These are phyloP conservation scores for Colletotrichum horii DNA, from an alignment of 2,329 filamentous ascomycete genomes.

Conservation along the genomic window DNA sequence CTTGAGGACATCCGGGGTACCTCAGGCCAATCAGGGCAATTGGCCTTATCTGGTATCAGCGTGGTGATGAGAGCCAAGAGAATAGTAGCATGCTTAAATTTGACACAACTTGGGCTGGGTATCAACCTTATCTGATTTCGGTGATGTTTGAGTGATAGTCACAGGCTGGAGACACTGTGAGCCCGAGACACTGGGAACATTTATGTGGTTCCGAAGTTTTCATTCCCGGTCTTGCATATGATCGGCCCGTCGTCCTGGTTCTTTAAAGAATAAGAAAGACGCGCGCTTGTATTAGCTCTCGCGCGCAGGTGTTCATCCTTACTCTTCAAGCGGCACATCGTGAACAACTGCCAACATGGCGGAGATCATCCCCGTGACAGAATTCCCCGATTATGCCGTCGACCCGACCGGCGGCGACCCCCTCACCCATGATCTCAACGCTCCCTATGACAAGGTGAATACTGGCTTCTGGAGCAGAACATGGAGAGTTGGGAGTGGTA, in stretches of 20 bases:
- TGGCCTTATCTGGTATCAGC: neutral
- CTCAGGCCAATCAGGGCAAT: neutral
- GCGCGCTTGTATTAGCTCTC: neutral
- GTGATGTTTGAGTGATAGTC: neutral
- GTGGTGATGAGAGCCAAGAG: conserved; percentile 3
- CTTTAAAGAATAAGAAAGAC: neutral
- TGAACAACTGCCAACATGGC: conserved; percentile 1
- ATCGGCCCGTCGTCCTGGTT: neutral
- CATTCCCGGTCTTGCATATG: neutral
- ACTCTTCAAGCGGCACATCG: neutral
- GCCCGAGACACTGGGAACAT: neutral
- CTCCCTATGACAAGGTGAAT: conserved; percentile 45
- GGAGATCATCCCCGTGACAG: conserved; percentile 25
- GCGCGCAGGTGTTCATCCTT: neutral
- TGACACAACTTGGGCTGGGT: neutral
- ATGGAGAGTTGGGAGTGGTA: accelerated
- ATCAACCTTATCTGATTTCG: conserved; percentile 1
- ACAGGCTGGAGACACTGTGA: neutral
- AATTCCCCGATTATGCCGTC: conserved; percentile 47
- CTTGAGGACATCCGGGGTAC: neutral
- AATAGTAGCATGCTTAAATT: neutral
- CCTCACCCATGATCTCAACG: conserved; percentile 47
- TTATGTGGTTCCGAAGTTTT: neutral
- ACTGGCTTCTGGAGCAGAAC: accelerated
- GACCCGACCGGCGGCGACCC: conserved; percentile 47